Evolutionary conservation across 1,139 yeast species (phyloP), one percentile per base, ranked within the genome.

Genomic region (Sugiyamaella castrensis): DNA sequence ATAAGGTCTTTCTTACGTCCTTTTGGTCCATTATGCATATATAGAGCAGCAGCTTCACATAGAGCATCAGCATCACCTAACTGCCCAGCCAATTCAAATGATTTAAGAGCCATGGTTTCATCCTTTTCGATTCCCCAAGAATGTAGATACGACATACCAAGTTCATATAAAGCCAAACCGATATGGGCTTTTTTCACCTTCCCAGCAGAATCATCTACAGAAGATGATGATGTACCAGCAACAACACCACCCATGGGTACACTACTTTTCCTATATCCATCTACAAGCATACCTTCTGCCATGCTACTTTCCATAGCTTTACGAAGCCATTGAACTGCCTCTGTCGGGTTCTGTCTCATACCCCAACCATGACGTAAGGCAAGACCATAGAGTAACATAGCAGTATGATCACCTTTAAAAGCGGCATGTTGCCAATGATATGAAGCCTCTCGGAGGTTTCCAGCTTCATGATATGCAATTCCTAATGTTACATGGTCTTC

Each of bases 311-410:
- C 74, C 56, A 64, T 65, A 0, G 82, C 80, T 48, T 64, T 66
- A 55, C 79, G 74, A 4, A 87, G 70, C 87, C 89, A 84, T 51
- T 73, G 70, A 39, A 83, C 71, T 1, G 89, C 79, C 48, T 75
- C 78, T 11, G 69, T 61, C 40, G 79, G 77, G 62, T 83, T 83
- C 52, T 75, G 77, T 28, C 79, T 74, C 12, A 83, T 81, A 0
- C 95, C 95, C 67, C 82, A 82, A 0, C 94, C 95, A 50, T 77
- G 72, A 49, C 85, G 71, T 30, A 86, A 67, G 0, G 92, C 84
- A 57, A 84, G 67, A 0, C 91, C 87, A 62, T 85, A 86, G 34
- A 84, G 65, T 42, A 81, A 74, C 84, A 81, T 84, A 1, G 92
- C 95, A 39, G 82, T 80, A 56, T 73, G 74, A 56, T 77, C 75